Base-by-base conservation (phyloP, 2,329 filamentous ascomycete species). In the Hymenoscyphus linearis region DNA sequence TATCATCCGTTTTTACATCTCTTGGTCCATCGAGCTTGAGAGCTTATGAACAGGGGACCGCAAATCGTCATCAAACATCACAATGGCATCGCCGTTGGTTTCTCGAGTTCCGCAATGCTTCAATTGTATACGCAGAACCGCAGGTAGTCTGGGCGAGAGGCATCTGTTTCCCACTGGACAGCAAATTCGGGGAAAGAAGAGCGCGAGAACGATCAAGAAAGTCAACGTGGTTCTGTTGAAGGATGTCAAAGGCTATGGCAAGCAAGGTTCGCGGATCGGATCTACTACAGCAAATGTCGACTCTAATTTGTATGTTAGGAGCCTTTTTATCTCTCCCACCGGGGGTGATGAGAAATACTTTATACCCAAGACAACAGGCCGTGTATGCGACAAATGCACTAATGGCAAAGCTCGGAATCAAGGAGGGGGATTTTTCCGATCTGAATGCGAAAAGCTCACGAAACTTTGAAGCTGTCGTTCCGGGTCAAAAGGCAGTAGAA, bases 291-390 rank as follows among this genome's bases (percentile, higher is more conserved):
- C 31, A 14, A 37, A 54, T 58, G 55, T 40, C 59, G 70, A 73
- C 75, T 70, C 44, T 60, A 58, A 27, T 54, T 13, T 47, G 25
- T 50, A 10, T 50, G 18, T 3, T 34, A 85, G 82, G 82, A 63
- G 71, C 78, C 18, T 77, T 83, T 62, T 74, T 85, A 22, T 78
- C 81, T 35, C 74, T 84, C 50, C 71, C 78, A n/a, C 71, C 74
- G 16, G 79, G 82, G 25, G 73, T 76, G 40, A 84, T 85, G 81
- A 76, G 82, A 65, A 83, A 83, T 68, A 71, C 73, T 59, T 83
- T 78, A 78, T 83, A 79, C 65, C 82, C 81, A 3, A 71, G 70
- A 52, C 73, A 76, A 61, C 73, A 78, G 64, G 82, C 82, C 64
- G 76, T 80, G 69, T 85, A 85, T 71, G 74, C 83, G 25, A 77